These are phyloP conservation scores for Kluyveromyces nonfermentans DNA, from an alignment of 805 yeast species.

Conservation along the genomic window DNA sequence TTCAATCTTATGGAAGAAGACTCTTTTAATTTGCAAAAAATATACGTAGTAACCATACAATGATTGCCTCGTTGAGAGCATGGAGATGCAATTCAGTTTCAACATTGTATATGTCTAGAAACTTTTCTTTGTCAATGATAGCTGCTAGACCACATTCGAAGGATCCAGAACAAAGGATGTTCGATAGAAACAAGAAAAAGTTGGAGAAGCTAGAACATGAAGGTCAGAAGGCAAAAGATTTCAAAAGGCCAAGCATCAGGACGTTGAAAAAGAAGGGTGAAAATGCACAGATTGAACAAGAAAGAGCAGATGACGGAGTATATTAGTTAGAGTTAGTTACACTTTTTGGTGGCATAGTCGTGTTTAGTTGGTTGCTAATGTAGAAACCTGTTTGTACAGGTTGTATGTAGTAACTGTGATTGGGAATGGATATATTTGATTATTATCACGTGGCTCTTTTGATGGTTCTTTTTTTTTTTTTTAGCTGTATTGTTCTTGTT, in stretches of 20 bases:
- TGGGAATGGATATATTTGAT: no score
- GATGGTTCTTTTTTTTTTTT: no score
- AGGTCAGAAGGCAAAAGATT: slow-evolving; percentile 2
- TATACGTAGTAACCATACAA: background rate
- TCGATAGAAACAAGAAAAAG: slow-evolving; percentile 21
- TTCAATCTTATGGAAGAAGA: no score
- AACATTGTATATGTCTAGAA: background rate
- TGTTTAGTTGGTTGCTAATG: no score
- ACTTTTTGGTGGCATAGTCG: no score
- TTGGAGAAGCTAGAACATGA: slow-evolving; percentile 23
- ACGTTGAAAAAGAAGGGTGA: slow-evolving; percentile 24
- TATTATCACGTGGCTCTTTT: no score
- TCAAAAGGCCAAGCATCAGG: slow-evolving; percentile 15
- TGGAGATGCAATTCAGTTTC: background rate
- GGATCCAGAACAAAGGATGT: slow-evolving; percentile 15
- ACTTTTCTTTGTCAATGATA: background rate
- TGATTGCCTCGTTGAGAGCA: background rate
- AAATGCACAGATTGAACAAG: slow-evolving; percentile 27
- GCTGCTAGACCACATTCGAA: background rate
- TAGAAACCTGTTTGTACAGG: no score
- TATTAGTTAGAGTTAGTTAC: no score
- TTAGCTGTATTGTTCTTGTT: slow-evolving; percentile 1
- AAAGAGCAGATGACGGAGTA: slow-evolving; percentile 30
- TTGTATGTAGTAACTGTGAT: no score
- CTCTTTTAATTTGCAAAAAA: no score